Percentiles rank a stretch among this genome's conserved stretches.
phyloP scores from a whole-genome alignment of 345 rosid species.

The Garcia nutans region DNA sequence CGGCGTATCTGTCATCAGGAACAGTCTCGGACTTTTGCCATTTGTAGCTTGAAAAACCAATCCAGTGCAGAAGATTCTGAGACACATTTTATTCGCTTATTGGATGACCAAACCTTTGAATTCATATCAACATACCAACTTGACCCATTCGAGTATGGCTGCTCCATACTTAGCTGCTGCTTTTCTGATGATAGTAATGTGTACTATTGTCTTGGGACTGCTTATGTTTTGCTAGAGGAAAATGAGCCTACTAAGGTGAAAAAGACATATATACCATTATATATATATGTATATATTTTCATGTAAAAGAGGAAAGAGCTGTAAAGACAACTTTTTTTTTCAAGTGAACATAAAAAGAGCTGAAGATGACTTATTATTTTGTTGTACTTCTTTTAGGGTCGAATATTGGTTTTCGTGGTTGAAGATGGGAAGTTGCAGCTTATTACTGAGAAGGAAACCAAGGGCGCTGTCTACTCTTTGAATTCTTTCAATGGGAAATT shows the following conservation, averaged over 20 bases:
- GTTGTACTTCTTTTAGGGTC: slow-evolving; percentile 48
- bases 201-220: slow-evolving; percentile 91
- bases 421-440: slow-evolving; percentile 91
- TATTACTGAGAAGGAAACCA: slow-evolving; percentile 86
- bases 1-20: slow-evolving; percentile 95
- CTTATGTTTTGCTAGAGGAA: slow-evolving; percentile 89
- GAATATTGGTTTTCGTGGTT: slow-evolving; percentile 77
- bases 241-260: slow-evolving; percentile 86
- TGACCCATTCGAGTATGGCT: slow-evolving; percentile 80
- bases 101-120: slow-evolving; percentile 87
- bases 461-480: slow-evolving; percentile 82
- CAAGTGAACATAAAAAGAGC: too few relatives aligned
- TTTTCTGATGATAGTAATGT: slow-evolving; percentile 73
- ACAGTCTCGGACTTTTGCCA: slow-evolving; percentile 84
- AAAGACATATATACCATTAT: slow-evolving; percentile 1
- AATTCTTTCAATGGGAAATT: slow-evolving; percentile 92
- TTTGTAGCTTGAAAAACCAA: slow-evolving; percentile 73
- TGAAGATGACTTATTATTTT: neutral
- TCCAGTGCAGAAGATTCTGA: slow-evolving; percentile 75
- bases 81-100: slow-evolving; percentile 68
- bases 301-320: neutral
- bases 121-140: slow-evolving; percentile 75
- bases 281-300: neutral
- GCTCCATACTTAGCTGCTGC: slow-evolving; percentile 92
- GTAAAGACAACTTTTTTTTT: neutral